phyloP scores from a whole-genome alignment of 805 yeast genomes.

The Myxozyma udenii region DNA sequence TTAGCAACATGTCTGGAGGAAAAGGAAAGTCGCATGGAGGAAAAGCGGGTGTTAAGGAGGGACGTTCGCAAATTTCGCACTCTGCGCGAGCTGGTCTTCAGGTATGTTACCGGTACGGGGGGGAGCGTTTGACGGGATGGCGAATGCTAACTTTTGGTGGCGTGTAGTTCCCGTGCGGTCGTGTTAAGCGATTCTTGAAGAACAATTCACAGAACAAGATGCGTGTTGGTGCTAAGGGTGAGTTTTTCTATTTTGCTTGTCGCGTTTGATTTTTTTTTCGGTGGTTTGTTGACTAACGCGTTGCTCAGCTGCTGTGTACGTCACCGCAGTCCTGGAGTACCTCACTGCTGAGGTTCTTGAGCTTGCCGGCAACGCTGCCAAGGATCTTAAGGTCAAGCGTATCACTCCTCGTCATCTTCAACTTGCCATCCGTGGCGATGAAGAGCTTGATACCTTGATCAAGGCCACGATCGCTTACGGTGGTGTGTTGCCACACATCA shows the following conservation, averaged over 20 bases:
- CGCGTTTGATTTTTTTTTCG: neutral
- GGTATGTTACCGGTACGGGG: conserved; percentile 9
- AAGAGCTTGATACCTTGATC: conserved; percentile 89
- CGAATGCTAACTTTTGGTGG: neutral
- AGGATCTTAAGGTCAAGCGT: conserved; percentile 94
- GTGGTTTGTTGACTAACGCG: neutral
- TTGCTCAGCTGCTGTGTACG: conserved; percentile 79
- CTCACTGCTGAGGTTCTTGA: conserved; percentile 97
- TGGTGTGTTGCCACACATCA: conserved; percentile 95
- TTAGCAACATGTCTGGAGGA: conserved; percentile 81
- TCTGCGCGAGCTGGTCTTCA: conserved; percentile 87
- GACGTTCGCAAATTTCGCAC: conserved; percentile 69
- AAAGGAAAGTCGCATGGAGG: conserved; percentile 76
- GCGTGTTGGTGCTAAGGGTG: conserved; percentile 73
- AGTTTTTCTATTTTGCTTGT: conserved; percentile 3
- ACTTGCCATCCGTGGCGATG: conserved; percentile 96
- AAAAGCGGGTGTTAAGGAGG: conserved; percentile 79
- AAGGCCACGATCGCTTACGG: conserved; percentile 96
- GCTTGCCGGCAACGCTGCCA: conserved; percentile 98
- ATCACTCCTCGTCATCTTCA: conserved; percentile 97
- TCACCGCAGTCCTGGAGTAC: conserved; percentile 95
- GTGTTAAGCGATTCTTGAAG: conserved; percentile 95
- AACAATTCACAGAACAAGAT: conserved; percentile 80
- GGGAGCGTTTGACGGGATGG: neutral
- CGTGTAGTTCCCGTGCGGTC: conserved; percentile 90